Base-by-base conservation (phyloP, 305 asterid species). In the Fraxinus xanthoxyloides region DNA sequence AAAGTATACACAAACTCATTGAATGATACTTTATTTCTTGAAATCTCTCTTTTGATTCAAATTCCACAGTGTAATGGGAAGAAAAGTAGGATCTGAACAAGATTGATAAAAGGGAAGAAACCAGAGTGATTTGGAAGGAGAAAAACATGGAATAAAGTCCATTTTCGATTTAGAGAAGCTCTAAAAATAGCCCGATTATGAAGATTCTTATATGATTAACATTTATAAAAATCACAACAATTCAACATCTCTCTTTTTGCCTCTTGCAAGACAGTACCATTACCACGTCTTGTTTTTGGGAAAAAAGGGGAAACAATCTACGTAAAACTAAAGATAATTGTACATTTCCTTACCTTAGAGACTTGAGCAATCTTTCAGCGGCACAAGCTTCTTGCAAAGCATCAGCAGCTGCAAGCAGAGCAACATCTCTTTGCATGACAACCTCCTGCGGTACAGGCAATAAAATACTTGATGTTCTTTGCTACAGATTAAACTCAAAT, bases 331-430 rank as follows among this genome's bases (percentile, higher is more conserved):
- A 35, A 56, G 24, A 19, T 36, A 31, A 38, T 17, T n/a, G 19
- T 24, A 46, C 7, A 4, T 34, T 77, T 80, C 24, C 70, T 80
- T 69, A 94, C 98, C 97, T 88, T 80, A 94, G 88, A 79, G 95
- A 89, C 87, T 88, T 90, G 82, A 94, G 94, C 90, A 91, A 79
- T 79, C 95, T 92, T 84, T 94, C 97, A 73, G 95, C 90, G 84
- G 90, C 95, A 81, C 96, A 91, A 70, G 96, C 96, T 80, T 90
- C 96, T 82, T 94, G 97, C 75, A 94, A 86, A 56, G 97, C 95
- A 79, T 90, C 94, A 72, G 88, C 88, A 78, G 98, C 98, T 54
- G 93, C 93, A 84, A 82, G 84, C 79, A 89, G 35, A 36, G 94
- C 95, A 77, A 72, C 31, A 56, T 92, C 97, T 84, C 96, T 84